phyloP scores from a whole-genome alignment of 2,329 filamentous ascomycete genomes.

The Coniochaeta sp. region DNA sequence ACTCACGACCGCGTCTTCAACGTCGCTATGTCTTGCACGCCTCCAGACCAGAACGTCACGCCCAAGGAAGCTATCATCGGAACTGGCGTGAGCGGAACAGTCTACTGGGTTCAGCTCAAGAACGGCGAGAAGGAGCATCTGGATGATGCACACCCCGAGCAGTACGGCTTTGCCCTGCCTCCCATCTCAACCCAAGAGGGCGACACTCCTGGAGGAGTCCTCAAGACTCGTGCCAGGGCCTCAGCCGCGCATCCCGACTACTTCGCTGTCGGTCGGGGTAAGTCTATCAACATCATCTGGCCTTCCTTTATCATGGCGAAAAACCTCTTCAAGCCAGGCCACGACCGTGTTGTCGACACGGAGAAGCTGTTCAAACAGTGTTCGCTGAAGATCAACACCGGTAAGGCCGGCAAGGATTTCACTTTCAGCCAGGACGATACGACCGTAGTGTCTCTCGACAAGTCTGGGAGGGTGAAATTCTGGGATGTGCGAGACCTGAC shows the following conservation, averaged over 20 bases:
- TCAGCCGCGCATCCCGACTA: constrained; percentile 86
- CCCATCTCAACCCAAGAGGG: constrained; percentile 81
- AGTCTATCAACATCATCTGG: constrained; percentile 88
- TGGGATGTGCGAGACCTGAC: constrained; percentile 89
- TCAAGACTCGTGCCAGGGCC: constrained; percentile 91
- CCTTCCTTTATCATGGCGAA: constrained; percentile 56
- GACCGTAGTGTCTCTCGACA: constrained; percentile 90
- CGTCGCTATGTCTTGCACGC: constrained; percentile 70
- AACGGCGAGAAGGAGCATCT: constrained; percentile 73
- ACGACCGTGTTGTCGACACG: constrained; percentile 70
- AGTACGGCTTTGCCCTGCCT: constrained; percentile 82
- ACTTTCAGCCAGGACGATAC: constrained; percentile 95
- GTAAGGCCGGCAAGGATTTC: constrained; percentile 97
- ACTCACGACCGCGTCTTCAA: constrained; percentile 94
- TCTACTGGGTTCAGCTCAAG: constrained; percentile 88
- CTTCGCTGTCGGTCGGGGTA: constrained; percentile 92
- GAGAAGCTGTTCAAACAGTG: constrained; percentile 83
- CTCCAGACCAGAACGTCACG: constrained; percentile 43
- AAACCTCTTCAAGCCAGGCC: constrained; percentile 54
- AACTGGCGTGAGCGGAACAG: constrained; percentile 87
- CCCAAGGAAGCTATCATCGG: constrained; percentile 79
- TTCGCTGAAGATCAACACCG: constrained; percentile 88
- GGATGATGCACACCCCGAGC: constrained; percentile 70
- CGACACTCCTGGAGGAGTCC: constrained; percentile 81
- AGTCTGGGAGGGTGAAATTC: constrained; percentile 93